Base-by-base conservation (phyloP, 1,139 yeast species). In the Debaryomycetaceae sp. region DNA sequence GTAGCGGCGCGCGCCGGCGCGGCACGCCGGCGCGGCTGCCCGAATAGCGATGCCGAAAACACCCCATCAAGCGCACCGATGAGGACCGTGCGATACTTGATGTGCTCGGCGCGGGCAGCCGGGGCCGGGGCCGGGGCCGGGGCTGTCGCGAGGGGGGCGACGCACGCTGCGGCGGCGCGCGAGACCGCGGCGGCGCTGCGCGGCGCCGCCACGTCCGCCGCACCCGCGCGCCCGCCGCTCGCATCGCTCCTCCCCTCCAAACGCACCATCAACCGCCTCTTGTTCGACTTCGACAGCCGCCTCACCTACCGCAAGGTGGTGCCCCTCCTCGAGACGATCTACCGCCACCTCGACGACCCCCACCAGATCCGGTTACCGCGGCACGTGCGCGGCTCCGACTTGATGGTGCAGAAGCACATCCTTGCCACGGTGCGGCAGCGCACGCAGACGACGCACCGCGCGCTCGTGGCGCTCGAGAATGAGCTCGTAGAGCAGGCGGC, bases 401-500 rank as follows among this genome's bases (percentile, higher is more conserved):
- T 88, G 32, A 74, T 86, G 75, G 52, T 70, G 2, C 74, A 85
- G 59, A 84, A 83, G 49, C 66, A 71, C 23, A 78, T 83, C 0
- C 58, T 89, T 21, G 78, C 77, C 27, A 74, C 73, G 23, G 65
- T 83, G 29, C 56, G 96, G 28, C 62, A 61, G 14, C 65, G 75
- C 31, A 75, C 91, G 1, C 77, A 77, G 38, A 60, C 79, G 2
- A 64, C 73, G 12, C 76, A 82, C 43, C 67, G 51, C 33, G 58
- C 77, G 44, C 52, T 82, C 28, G 60, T 81, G 3, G 71, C 58
- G 7, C 55, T 86, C 17, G 95, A 86, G 48, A 73, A 78, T 40
- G 80, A 75, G 40, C 54, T 86, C 26, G 71, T 86, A 8, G 94
- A 85, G 43, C 72, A 72, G 36, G 88, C 95, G 6, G 95, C 95